These are phyloP conservation scores for Talaromyces sp. DNA, from an alignment of 2,329 filamentous ascomycete species.

Conservation along the genomic window DNA sequence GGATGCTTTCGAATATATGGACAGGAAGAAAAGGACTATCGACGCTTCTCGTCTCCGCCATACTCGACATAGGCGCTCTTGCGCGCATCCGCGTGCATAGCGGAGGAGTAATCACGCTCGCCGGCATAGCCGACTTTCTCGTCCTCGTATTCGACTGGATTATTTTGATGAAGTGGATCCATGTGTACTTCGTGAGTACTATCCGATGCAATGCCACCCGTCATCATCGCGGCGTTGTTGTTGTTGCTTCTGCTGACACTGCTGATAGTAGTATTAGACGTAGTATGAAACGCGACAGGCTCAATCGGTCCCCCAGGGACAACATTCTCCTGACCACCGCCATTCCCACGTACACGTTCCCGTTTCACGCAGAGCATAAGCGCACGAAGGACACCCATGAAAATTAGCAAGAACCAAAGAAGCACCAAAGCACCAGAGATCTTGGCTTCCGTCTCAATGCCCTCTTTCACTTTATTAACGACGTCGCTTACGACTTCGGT, in stretches of 20 bases:
- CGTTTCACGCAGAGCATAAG: slow-evolving; percentile 58
- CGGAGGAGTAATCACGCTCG: slow-evolving; percentile 32
- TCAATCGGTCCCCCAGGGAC: slow-evolving; percentile 8
- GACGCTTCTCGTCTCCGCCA: slow-evolving; percentile 30
- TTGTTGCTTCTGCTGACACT: background rate
- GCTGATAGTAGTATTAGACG: background rate
- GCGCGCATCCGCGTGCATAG: slow-evolving; percentile 23
- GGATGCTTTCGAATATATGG: background rate
- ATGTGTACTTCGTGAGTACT: background rate
- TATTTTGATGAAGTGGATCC: background rate
- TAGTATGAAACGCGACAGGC: background rate
- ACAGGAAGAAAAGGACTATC: background rate
- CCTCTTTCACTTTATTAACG: slow-evolving; percentile 61
- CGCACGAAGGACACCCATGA: slow-evolving; percentile 69
- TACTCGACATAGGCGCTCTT: slow-evolving; percentile 40
- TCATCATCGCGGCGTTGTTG: slow-evolving; percentile 5
- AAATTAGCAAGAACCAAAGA: slow-evolving; percentile 72
- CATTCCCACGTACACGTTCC: slow-evolving; percentile 60
- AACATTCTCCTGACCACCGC: slow-evolving; percentile 42
- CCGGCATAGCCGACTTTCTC: slow-evolving; percentile 45
- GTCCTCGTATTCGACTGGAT: slow-evolving; percentile 31
- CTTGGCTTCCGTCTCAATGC: slow-evolving; percentile 71
- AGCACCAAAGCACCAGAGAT: slow-evolving; percentile 72
- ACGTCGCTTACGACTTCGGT: slow-evolving; percentile 71
- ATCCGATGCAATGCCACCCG: background rate